A percentile compares a stretch with the other conserved stretches of the same genome.
Evolutionary conservation across 2,329 filamentous ascomycete species (phyloP).

Genomic region (Keithomyces neogunnii): DNA sequence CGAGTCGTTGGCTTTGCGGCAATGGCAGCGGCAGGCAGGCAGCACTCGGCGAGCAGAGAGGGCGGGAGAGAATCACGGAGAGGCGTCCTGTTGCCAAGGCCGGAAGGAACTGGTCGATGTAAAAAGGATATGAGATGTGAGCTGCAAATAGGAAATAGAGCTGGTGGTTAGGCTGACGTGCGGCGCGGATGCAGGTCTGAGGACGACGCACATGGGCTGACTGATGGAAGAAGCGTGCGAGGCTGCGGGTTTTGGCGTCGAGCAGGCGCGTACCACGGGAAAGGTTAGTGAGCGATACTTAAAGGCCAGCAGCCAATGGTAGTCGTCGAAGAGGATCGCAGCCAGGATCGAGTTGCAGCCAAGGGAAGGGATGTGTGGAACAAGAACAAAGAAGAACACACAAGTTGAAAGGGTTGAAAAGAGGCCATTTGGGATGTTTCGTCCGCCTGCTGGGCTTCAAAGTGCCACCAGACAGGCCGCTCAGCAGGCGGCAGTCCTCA

Average conservation of each 20-base stretch:
- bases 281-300: neutral
- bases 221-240: neutral
- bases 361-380: neutral
- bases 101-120: neutral
- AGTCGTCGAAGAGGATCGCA: neutral
- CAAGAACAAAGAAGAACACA: constrained; percentile 1
- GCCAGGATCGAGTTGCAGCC: neutral
- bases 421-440: neutral
- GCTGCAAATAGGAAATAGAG: neutral
- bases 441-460: no score
- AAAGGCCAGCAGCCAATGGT: neutral
- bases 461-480: no score
- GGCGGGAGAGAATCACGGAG: neutral
- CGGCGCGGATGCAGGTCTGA: neutral
- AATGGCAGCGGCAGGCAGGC: no score
- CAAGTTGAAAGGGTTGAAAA: neutral
- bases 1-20: no score
- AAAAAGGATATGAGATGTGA: neutral
- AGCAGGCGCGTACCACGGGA: neutral
- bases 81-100: neutral
- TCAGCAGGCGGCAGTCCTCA: no score
- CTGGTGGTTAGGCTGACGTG: neutral
- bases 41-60: neutral
- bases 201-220: neutral
- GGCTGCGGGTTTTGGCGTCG: neutral